Percentiles rank a stretch among this genome's conserved stretches.
Conservation (phyloP, 176 grass and related monocot species). For the Eragrostis curvula region DNA sequence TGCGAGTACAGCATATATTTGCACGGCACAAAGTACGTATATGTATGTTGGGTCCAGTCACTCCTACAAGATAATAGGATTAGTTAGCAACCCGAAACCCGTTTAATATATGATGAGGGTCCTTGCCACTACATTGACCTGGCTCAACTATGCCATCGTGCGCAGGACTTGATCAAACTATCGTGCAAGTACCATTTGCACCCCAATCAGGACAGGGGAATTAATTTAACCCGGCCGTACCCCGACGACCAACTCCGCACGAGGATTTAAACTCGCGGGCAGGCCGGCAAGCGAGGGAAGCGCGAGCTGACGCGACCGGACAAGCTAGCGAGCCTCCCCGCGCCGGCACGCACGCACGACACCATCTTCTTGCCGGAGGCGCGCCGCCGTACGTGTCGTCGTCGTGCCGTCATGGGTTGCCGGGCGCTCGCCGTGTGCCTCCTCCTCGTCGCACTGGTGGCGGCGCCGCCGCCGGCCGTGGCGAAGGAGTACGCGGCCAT, state of each 20-base stretch:
- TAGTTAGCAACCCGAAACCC: not conserved
- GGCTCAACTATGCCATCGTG: not conserved
- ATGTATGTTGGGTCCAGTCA: no score
- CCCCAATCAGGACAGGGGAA: not conserved
- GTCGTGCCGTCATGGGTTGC: conserved; percentile 15
- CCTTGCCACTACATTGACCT: conserved; percentile 16
- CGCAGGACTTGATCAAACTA: conserved; percentile 48
- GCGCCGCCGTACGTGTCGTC: not conserved
- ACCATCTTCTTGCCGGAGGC: not conserved
- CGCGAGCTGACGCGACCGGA: not conserved
- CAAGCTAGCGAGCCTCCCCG: not conserved
- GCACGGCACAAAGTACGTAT: no score
- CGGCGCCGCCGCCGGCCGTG: conserved; percentile 3
- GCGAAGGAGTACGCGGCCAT: conserved; percentile 74
- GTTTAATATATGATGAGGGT: not conserved
- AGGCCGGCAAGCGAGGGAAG: not conserved
- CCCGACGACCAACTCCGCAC: not conserved
- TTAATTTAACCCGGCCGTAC: conserved; percentile 17
- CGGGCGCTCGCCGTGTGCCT: not conserved
- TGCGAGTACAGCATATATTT: no score
- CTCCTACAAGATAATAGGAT: no score
- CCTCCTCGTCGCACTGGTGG: conserved; percentile 23
- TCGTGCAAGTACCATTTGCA: not conserved
- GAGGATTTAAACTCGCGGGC: conserved; percentile 34
- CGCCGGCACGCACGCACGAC: not conserved